phyloP scores from a whole-genome alignment of 495 filamentous ascomycete genomes.

The Penicillium mononematosum region DNA sequence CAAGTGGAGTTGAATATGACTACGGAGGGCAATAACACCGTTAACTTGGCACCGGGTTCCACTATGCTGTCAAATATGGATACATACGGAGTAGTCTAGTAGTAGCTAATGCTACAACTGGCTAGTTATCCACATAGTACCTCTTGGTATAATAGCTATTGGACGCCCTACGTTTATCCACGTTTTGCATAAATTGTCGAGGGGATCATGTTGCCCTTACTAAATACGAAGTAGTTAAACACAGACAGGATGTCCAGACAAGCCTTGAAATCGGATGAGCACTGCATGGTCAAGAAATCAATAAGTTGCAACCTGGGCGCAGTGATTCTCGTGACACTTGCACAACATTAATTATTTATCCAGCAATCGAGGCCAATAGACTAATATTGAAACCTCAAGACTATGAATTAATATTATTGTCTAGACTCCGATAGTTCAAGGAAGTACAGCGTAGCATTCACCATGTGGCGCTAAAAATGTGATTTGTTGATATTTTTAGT shows the following conservation, averaged over 20 bases:
- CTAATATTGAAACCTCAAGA: background rate
- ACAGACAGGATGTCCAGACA: background rate
- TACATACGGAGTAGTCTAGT: too few species aligned
- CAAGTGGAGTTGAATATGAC: too few species aligned
- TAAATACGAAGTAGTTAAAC: background rate
- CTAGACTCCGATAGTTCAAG: background rate
- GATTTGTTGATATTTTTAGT: conserved; percentile 8
- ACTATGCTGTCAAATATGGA: too few species aligned
- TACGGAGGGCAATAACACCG: too few species aligned
- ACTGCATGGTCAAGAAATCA: background rate
- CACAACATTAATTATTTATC: background rate
- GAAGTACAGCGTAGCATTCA: background rate
- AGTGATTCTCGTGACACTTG: background rate
- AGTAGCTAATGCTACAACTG: too few species aligned
- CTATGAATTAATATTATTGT: background rate
- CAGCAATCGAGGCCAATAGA: background rate
- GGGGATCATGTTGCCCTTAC: background rate
- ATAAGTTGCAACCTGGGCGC: background rate
- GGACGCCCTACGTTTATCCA: background rate
- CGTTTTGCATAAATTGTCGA: background rate
- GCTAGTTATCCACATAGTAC: too few species aligned
- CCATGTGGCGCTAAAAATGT: background rate
- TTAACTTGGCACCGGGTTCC: too few species aligned
- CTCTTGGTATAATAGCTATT: background rate
- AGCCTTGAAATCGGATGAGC: background rate